Conservation (phyloP, 192 early-diverging fungal genomes). For the Entomortierella parvispora region DNA sequence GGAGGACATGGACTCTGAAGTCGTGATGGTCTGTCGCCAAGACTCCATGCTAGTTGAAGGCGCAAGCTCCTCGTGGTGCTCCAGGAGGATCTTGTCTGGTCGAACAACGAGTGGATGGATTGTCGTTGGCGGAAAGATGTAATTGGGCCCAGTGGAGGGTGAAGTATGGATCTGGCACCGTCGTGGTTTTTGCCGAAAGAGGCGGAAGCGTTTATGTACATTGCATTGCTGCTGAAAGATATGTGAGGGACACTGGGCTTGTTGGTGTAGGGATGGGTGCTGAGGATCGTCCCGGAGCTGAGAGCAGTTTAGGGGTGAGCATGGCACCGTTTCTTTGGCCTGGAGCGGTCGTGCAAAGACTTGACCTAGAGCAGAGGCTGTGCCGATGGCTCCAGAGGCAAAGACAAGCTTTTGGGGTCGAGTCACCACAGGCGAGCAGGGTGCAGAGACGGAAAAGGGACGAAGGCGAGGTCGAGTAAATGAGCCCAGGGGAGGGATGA, state of each 20-base stretch:
- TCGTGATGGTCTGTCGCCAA: constrained; percentile 10
- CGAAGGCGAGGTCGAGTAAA: no score
- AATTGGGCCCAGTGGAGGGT: constrained; percentile 25
- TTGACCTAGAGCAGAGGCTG: constrained; percentile 37
- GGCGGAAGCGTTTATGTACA: constrained; percentile 37
- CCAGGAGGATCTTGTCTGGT: constrained; percentile 39
- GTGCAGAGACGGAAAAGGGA: no score
- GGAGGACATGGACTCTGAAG: constrained; percentile 23
- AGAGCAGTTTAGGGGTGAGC: constrained; percentile 19
- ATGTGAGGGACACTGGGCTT: constrained; percentile 44
- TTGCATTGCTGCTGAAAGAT: constrained; percentile 45
- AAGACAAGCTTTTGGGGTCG: constrained; percentile 41
- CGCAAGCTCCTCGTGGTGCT: constrained; percentile 11
- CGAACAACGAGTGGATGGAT: constrained; percentile 39
- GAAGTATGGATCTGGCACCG: constrained; percentile 31
- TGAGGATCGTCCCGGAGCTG: constrained; percentile 24
- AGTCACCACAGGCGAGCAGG: no score
- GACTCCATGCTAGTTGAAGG: not conserved
- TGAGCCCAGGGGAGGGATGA: no score
- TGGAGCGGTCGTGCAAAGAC: constrained; percentile 43
- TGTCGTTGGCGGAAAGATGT: constrained; percentile 27
- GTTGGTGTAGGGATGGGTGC: constrained; percentile 9
- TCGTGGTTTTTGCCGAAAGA: constrained; percentile 41
- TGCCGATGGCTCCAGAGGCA: constrained; percentile 38
- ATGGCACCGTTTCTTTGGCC: constrained; percentile 39